Evolutionary conservation across 352 stramenopile genomes (phyloP).

Genomic region (Globisporangium camurandrum): DNA sequence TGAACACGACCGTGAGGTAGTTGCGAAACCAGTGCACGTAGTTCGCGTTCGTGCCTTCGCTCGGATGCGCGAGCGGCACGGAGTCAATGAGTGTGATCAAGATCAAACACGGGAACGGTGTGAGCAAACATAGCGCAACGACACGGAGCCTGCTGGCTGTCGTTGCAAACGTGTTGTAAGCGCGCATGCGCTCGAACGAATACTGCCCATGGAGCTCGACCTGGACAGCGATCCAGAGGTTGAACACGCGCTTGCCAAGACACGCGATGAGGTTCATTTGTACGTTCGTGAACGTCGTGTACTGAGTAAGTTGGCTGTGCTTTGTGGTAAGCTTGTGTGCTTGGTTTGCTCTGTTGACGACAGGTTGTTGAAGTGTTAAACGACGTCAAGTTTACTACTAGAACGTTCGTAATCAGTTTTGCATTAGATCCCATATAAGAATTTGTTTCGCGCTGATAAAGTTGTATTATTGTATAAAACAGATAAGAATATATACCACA

Average conservation of each 20-base stretch:
- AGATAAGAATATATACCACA: too few species aligned
- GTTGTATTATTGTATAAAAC: too few species aligned
- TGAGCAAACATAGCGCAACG: slow-evolving; percentile 13
- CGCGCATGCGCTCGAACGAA: slow-evolving; percentile 17
- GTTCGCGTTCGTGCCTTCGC: slow-evolving; percentile 22
- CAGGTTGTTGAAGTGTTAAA: too few species aligned
- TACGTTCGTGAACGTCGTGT: too few species aligned
- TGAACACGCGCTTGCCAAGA: not conserved
- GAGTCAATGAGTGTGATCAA: slow-evolving; percentile 24
- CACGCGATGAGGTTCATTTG: not conserved
- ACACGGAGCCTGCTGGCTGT: not conserved
- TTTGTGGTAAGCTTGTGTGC: too few species aligned
- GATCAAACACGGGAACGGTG: slow-evolving; percentile 23
- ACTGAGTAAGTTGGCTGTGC: too few species aligned
- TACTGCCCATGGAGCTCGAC: slow-evolving; percentile 34
- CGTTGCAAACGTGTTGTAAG: slow-evolving; percentile 8
- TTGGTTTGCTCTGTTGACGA: too few species aligned
- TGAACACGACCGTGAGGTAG: slow-evolving; percentile 19
- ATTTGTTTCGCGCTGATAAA: too few species aligned
- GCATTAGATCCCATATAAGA: too few species aligned
- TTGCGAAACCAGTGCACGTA: slow-evolving; percentile 24
- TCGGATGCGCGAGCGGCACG: slow-evolving; percentile 13
- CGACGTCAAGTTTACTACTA: too few species aligned
- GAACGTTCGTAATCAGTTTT: too few species aligned
- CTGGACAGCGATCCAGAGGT: slow-evolving; percentile 14